phyloP scores from a whole-genome alignment of 2,329 filamentous ascomycete species.

The Niveomyces coronatus region DNA sequence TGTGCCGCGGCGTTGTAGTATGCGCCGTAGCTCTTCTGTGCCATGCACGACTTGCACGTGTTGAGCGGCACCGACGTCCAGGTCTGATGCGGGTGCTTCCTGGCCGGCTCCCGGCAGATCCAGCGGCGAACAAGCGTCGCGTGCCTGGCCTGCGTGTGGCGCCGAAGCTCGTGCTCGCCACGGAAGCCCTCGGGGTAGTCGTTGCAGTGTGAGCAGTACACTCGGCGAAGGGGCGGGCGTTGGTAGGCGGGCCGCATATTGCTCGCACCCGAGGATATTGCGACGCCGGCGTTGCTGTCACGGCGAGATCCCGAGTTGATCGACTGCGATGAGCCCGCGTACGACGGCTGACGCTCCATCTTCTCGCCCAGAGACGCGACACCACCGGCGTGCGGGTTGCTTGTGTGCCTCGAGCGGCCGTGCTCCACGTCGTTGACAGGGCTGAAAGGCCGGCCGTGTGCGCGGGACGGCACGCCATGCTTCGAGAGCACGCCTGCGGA shows the following conservation, averaged over 20 bases:
- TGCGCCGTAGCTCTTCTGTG: slow-evolving; percentile 46
- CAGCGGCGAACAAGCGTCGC: slow-evolving; percentile 44
- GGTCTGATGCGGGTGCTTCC: slow-evolving; percentile 24
- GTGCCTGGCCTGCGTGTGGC: slow-evolving; percentile 53
- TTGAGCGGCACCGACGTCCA: slow-evolving; percentile 36
- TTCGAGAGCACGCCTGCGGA: slow-evolving; percentile 2
- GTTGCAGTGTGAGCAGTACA: slow-evolving; percentile 68
- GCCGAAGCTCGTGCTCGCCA: slow-evolving; percentile 74
- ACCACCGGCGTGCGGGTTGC: not conserved
- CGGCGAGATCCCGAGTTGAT: slow-evolving; percentile 3
- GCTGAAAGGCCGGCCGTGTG: not conserved
- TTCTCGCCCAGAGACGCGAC: not conserved
- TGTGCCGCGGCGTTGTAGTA: slow-evolving; percentile 52
- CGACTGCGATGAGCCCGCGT: slow-evolving; percentile 2
- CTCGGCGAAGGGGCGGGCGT: slow-evolving; percentile 53
- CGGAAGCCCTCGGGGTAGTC: slow-evolving; percentile 81
- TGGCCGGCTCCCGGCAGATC: slow-evolving; percentile 43
- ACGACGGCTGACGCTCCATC: slow-evolving; percentile 3
- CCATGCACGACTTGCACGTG: slow-evolving; percentile 47
- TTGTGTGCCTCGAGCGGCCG: not conserved
- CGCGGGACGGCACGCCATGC: not conserved
- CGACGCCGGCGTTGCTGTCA: slow-evolving; percentile 6
- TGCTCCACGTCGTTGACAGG: slow-evolving; percentile 2
- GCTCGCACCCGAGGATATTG: slow-evolving; percentile 3
- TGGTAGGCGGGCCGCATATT: slow-evolving; percentile 33